Conservation (phyloP, 495 filamentous ascomycete genomes). For the Trichoderma virens region DNA sequence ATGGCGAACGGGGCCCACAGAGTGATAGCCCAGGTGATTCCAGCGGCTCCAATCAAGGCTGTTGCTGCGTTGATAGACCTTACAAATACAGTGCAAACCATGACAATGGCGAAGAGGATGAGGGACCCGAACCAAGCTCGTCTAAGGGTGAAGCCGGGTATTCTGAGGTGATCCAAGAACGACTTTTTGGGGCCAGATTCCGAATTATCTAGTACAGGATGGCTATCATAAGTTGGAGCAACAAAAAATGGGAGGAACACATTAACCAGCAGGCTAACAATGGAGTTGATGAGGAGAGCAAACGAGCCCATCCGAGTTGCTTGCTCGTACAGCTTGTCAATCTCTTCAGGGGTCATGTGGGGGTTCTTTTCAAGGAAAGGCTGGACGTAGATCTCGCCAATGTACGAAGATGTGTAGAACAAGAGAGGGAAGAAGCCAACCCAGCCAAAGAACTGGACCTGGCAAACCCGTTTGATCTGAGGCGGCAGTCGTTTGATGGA, state of each 20-base stretch:
- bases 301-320: slow-evolving; percentile 77
- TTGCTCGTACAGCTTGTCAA: slow-evolving; percentile 70
- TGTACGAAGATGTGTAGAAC: slow-evolving; percentile 87
- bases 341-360: slow-evolving; percentile 62
- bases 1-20: slow-evolving; percentile 91
- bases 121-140: slow-evolving; percentile 80
- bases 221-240: slow-evolving; percentile 59
- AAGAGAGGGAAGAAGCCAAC: slow-evolving; percentile 93
- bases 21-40: slow-evolving; percentile 82
- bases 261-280: slow-evolving; percentile 71
- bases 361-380: slow-evolving; percentile 69
- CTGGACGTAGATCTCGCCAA: slow-evolving; percentile 82
- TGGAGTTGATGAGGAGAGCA: slow-evolving; percentile 78
- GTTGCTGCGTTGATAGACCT: slow-evolving; percentile 57
- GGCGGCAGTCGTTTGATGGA: slow-evolving; percentile 68
- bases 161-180: slow-evolving; percentile 52
- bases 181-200: slow-evolving; percentile 17
- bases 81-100: slow-evolving; percentile 76
- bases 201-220: slow-evolving; percentile 18
- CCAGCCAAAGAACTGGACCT: slow-evolving; percentile 86
- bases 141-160: slow-evolving; percentile 74
- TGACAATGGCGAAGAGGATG: slow-evolving; percentile 66
- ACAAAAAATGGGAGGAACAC: slow-evolving; percentile 76
- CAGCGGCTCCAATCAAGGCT: slow-evolving; percentile 66
- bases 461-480: slow-evolving; percentile 73